Evolutionary conservation across 192 early-diverging fungal genomes (phyloP).

Genomic region (Lunasporangiospora selenospora): DNA sequence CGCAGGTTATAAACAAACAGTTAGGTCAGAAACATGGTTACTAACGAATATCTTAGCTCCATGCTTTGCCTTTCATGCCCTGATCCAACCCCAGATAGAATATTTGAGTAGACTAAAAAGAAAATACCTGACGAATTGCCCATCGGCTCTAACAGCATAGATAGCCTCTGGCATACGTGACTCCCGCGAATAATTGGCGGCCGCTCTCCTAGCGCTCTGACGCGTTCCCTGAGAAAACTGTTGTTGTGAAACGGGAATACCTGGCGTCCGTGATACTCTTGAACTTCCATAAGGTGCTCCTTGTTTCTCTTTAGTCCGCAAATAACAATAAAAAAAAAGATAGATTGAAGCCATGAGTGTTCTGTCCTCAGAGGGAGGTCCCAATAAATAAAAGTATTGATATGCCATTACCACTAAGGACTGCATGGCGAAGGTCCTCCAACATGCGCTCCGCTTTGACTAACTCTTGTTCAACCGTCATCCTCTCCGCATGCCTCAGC

Average conservation of each 20-base stretch:
- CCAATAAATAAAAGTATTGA: no score
- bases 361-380: not conserved
- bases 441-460: slow-evolving; percentile 64
- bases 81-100: not conserved
- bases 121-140: slow-evolving; percentile 47
- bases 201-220: slow-evolving; percentile 20
- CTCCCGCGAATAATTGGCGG: slow-evolving; percentile 24
- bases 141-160: slow-evolving; percentile 43
- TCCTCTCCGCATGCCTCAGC: slow-evolving; percentile 70
- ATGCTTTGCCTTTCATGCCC: no score
- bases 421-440: slow-evolving; percentile 58
- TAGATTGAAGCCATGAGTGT: not conserved
- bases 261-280: slow-evolving; percentile 14
- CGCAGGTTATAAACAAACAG: no score
- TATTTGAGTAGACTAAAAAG: slow-evolving; percentile 30
- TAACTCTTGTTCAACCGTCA: slow-evolving; percentile 67
- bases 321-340: not conserved
- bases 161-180: slow-evolving; percentile 33
- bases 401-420: slow-evolving; percentile 65
- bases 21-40: no score
- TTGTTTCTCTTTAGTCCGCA: slow-evolving; percentile 40
- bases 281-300: slow-evolving; percentile 53
- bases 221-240: slow-evolving; percentile 3
- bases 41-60: no score
- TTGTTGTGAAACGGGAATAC: not conserved